Percentiles rank a stretch among this genome's conserved stretches.
phyloP scores from a whole-genome alignment of 805 yeast genomes.

The Scheffersomyces coipomensis region DNA sequence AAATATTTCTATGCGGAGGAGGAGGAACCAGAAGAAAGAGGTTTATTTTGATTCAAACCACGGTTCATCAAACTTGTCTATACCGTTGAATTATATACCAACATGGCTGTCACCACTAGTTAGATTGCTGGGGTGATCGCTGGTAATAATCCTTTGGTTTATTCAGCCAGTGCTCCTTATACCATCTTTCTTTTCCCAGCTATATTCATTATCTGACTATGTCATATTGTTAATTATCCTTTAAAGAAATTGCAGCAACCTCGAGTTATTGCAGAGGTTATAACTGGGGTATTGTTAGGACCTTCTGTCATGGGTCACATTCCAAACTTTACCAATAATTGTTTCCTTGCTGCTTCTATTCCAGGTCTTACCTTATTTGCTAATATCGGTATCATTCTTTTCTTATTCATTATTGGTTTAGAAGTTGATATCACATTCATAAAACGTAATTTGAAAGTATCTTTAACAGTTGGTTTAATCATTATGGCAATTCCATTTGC shows the following conservation, averaged over 20 bases:
- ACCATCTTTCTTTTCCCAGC: constrained; percentile 72
- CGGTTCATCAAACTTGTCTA: too few species aligned
- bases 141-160: constrained; percentile 68
- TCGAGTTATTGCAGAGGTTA: constrained; percentile 77
- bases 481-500: constrained; percentile 82
- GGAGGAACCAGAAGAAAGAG: too few species aligned
- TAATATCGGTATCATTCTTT: constrained; percentile 70
- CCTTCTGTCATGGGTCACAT: constrained; percentile 74
- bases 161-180: constrained; percentile 56
- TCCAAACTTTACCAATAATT: constrained; percentile 60
- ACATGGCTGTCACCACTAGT: constrained; percentile 32
- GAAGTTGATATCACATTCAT: constrained; percentile 74
- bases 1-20: too few species aligned
- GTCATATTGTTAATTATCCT: constrained; percentile 62
- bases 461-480: constrained; percentile 65
- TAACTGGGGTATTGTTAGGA: constrained; percentile 73
- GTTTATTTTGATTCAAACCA: too few species aligned
- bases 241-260: constrained; percentile 68
- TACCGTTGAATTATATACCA: too few species aligned
- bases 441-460: constrained; percentile 56
- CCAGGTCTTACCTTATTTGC: constrained; percentile 68
- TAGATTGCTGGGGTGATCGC: constrained; percentile 67
- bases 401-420: constrained; percentile 73
- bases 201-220: constrained; percentile 54
- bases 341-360: constrained; percentile 64